phyloP scores from a whole-genome alignment of 2,329 filamentous ascomycete species.

The Aspergillus sp. region DNA sequence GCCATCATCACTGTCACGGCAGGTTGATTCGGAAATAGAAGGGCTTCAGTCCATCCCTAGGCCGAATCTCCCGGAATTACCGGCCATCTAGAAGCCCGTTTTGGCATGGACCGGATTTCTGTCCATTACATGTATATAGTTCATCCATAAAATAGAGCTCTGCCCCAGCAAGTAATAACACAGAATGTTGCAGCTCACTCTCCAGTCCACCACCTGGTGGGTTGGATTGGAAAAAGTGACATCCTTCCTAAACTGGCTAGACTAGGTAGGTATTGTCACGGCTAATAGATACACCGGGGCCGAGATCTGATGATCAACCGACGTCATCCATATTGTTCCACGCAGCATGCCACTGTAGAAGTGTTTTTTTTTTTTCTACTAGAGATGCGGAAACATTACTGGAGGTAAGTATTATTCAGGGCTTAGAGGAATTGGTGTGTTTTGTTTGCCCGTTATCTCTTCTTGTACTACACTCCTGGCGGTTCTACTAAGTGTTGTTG shows the following conservation, averaged over 20 bases:
- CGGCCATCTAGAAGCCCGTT: conserved; percentile 9
- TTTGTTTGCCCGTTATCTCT: neutral
- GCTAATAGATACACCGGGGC: neutral
- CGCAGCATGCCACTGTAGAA: neutral
- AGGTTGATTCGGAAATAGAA: conserved; percentile 14
- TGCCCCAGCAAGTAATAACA: neutral
- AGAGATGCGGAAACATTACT: neutral
- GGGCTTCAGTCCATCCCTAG: conserved; percentile 10
- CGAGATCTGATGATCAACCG: neutral
- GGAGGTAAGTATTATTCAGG: neutral
- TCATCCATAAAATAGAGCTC: neutral
- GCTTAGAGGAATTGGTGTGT: neutral
- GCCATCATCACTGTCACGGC: conserved; percentile 16
- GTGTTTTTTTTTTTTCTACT: neutral
- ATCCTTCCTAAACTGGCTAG: neutral
- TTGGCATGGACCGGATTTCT: neutral
- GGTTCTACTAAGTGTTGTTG: neutral
- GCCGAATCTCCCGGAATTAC: conserved; percentile 20
- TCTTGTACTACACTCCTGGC: neutral
- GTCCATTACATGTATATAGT: neutral
- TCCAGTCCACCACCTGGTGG: no score
- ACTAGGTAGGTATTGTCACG: neutral
- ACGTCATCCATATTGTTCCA: conserved; percentile 2
- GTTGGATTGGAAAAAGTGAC: neutral
- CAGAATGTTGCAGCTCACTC: neutral